These are phyloP conservation scores for Lactarius evosmus DNA, from an alignment of 768 basidiomycete species.

Conservation along the genomic window DNA sequence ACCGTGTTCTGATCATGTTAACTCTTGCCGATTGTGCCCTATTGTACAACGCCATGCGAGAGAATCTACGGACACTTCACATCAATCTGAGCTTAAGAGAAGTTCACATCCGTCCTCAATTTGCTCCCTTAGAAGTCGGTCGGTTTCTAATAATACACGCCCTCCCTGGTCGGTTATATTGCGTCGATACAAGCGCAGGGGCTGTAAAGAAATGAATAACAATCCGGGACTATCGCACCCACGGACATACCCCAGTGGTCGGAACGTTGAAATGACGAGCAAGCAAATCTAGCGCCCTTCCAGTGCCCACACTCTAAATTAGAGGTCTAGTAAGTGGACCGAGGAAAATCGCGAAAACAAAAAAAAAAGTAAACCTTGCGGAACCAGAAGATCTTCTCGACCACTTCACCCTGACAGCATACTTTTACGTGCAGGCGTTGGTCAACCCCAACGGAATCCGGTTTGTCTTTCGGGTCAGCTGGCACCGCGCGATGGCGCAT, in stretches of 20 bases:
- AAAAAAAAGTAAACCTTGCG: conserved; percentile 50
- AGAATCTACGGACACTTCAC: background rate
- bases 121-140: conserved; percentile 47
- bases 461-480: conserved; percentile 55
- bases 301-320: conserved; percentile 50
- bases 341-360: background rate
- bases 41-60: background rate
- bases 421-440: conserved; percentile 61
- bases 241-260: conserved; percentile 19
- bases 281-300: conserved; percentile 61
- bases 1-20: background rate
- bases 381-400: conserved; percentile 62
- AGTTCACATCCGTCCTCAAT: conserved; percentile 49
- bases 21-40: background rate
- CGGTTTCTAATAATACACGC: conserved; percentile 43
- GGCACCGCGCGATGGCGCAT: conserved; percentile 69
- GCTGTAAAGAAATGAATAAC: conserved; percentile 34
- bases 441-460: conserved; percentile 45
- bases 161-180: conserved; percentile 32
- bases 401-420: conserved; percentile 30
- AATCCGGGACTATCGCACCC: conserved; percentile 31
- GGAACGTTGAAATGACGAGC: conserved; percentile 39
- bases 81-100: conserved; percentile 8
- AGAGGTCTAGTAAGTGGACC: background rate
- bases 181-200: conserved; percentile 38